These are phyloP conservation scores for Metschnikowia cubensis DNA, from an alignment of 805 yeast genomes.

Conservation along the genomic window DNA sequence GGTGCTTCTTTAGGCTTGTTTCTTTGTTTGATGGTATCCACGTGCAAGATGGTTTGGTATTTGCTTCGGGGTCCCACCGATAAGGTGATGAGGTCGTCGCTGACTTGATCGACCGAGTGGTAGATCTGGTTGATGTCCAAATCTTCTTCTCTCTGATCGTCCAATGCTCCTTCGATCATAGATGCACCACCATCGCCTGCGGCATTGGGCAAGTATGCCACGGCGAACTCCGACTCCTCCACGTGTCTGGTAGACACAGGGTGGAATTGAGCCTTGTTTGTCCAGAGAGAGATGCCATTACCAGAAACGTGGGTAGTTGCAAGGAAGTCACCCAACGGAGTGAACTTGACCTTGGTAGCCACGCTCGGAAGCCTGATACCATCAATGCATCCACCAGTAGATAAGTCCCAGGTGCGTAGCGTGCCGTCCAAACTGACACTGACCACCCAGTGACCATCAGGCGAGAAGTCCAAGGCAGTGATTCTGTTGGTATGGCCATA, in stretches of 20 bases:
- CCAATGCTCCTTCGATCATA: constrained; percentile 75
- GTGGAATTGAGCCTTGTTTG: constrained; percentile 79
- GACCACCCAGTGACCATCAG: constrained; percentile 93
- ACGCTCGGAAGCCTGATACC: constrained; percentile 75
- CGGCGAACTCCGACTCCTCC: constrained; percentile 68
- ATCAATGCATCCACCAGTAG: constrained; percentile 95
- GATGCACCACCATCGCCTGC: constrained; percentile 75
- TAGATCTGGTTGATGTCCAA: constrained; percentile 40
- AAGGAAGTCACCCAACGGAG: constrained; percentile 83
- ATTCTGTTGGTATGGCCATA: constrained; percentile 89
- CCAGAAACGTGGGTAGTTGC: constrained; percentile 92
- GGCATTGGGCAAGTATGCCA: constrained; percentile 63
- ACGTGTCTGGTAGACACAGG: constrained; percentile 72
- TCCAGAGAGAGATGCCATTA: constrained; percentile 89
- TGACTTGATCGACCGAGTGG: constrained; percentile 59
- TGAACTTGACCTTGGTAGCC: constrained; percentile 75
- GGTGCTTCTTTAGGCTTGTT: constrained; percentile 89
- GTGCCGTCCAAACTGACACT: constrained; percentile 82
- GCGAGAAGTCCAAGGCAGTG: constrained; percentile 84
- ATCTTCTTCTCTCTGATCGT: constrained; percentile 29
- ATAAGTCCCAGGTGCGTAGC: constrained; percentile 93
- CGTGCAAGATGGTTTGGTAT: constrained; percentile 70
- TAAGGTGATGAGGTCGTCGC: constrained; percentile 60
- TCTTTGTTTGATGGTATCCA: constrained; percentile 80
- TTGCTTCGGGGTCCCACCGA: constrained; percentile 75